phyloP scores from a whole-genome alignment of 2,329 filamentous ascomycete species.

The Fonsecaea multimorphosa region DNA sequence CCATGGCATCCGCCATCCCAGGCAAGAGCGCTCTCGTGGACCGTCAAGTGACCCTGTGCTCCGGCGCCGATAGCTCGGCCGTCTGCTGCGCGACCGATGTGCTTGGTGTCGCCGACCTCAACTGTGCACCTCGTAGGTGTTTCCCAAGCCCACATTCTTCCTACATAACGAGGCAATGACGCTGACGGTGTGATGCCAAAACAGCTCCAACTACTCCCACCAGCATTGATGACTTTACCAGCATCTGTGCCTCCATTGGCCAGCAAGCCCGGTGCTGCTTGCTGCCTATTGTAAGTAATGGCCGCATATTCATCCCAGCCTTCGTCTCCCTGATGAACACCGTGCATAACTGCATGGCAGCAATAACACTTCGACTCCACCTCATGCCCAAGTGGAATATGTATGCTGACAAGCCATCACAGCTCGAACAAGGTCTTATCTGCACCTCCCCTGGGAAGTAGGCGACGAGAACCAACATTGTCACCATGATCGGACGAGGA shows the following conservation, averaged over 20 bases:
- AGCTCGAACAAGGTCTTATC: slow-evolving; percentile 35
- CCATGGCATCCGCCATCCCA: slow-evolving; percentile 37
- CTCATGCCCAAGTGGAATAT: too few species aligned
- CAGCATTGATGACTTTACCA: slow-evolving; percentile 52
- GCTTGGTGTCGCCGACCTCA: slow-evolving; percentile 62
- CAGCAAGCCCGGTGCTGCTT: slow-evolving; percentile 65
- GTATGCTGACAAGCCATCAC: background rate
- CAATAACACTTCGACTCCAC: background rate
- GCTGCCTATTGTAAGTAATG: slow-evolving; percentile 52
- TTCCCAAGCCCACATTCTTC: background rate
- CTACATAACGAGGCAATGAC: background rate
- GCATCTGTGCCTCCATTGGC: slow-evolving; percentile 56
- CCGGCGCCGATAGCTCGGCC: slow-evolving; percentile 42
- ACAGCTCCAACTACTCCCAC: slow-evolving; percentile 44
- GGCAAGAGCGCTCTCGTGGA: slow-evolving; percentile 30
- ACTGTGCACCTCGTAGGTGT: slow-evolving; percentile 62
- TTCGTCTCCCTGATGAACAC: background rate
- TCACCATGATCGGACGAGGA: too few species aligned
- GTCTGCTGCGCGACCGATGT: slow-evolving; percentile 69
- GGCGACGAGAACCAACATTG: slow-evolving; percentile 34
- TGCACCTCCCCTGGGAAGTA: slow-evolving; percentile 34
- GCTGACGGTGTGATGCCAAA: background rate
- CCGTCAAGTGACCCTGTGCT: slow-evolving; percentile 32
- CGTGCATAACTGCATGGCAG: background rate
- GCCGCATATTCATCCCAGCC: background rate